Evolutionary conservation across 164 flowering plant species (phyloP), one percentile per base, ranked within the genome.

Genomic region (Tetrastigma voinierianum): DNA sequence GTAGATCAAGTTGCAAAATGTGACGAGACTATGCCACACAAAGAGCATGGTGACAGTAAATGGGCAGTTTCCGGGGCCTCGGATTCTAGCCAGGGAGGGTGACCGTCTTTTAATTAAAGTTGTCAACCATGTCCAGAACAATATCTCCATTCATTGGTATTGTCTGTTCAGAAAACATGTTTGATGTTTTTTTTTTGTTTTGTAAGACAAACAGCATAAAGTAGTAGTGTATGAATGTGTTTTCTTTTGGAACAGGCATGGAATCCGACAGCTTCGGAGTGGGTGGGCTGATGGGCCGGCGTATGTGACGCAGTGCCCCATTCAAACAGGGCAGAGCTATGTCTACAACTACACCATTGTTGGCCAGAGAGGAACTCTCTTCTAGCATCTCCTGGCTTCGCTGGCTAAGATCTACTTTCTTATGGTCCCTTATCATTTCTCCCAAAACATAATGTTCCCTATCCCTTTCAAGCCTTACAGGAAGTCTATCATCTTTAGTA

Each of bases 51-150:
- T 81, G 4, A 74, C 80, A 1, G 82, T 76, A 17, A 81, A 81
- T 23, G 84, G 84, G 10, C 67, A 74, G 63, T 77, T 75, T 56
- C 83, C 83, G 0, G 83, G 83, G 44, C 83, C 83, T 52, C 68
- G 64, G 3, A 71, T 77, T 25, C 54, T 72, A 0, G 83, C 75
- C 8, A 69, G 81, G 59, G 81, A 80, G 21, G 81, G 83, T n/a
- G 83, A 80, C 56, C 64, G 72, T 9, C 72, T 80, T 15, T 65
- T 74, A 1, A 62, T 80, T 10, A 74, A 74, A 66, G 83, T 80
- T 44, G 65, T 59, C 19, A 80, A 80, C 60, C 78, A 77, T 61
- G 81, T 65, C 11, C 61, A 24, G 17, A 63, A 76, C 66, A 76
- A 76, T 25, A 55, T 76, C 49, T 62, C 69, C 13, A 66, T 72